Evolutionary conservation across 2,329 filamentous ascomycete genomes (phyloP).

Genomic region (Phaeophleospora eucalypticola): DNA sequence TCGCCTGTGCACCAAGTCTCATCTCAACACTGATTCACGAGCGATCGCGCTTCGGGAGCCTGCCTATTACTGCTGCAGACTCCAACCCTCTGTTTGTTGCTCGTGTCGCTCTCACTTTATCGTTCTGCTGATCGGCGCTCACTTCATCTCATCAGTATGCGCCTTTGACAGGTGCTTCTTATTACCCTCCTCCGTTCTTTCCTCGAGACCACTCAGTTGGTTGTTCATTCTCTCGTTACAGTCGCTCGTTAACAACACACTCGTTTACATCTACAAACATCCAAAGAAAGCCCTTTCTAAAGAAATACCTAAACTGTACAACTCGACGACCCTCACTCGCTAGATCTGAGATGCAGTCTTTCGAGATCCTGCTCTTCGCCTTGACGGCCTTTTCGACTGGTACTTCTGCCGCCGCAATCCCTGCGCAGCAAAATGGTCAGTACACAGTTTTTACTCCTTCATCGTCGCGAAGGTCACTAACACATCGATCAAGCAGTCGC

Average conservation of each 20-base stretch:
- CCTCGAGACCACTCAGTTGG: not conserved
- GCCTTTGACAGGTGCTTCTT: constrained; percentile 19
- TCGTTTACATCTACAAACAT: not conserved
- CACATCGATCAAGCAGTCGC: not conserved
- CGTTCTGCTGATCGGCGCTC: not conserved
- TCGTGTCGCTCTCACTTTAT: not conserved
- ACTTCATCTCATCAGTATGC: constrained; percentile 5
- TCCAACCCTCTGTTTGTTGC: not conserved
- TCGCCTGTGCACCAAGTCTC: not conserved
- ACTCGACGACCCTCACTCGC: not conserved
- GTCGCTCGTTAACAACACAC: not conserved
- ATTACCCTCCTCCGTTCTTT: not conserved
- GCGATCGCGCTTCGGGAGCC: not conserved
- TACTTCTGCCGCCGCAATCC: constrained; percentile 1
- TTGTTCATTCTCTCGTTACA: not conserved
- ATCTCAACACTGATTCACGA: not conserved
- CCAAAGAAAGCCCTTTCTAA: not conserved
- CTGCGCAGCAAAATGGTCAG: not conserved
- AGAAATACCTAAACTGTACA: not conserved
- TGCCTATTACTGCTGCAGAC: not conserved
- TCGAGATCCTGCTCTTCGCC: constrained; percentile 13
- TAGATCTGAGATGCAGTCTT: constrained; percentile 17
- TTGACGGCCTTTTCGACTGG: constrained; percentile 14
- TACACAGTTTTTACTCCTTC: not conserved
- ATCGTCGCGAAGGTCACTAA: not conserved